Conservation (phyloP, 352 stramenopile species). For the Globisporangium ultimum region DNA sequence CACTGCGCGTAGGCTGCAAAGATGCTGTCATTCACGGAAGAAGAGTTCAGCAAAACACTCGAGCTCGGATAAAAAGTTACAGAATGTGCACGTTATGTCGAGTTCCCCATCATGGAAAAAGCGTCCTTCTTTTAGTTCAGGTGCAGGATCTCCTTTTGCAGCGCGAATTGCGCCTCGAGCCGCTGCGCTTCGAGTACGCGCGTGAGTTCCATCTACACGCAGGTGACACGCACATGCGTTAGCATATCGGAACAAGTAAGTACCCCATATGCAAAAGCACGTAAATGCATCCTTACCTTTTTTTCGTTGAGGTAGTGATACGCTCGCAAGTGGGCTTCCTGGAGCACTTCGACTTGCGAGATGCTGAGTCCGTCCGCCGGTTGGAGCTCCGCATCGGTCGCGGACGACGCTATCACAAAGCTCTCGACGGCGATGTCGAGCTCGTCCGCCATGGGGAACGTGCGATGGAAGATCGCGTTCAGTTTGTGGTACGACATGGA, state of each 20-base stretch:
- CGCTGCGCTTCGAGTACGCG: constrained; percentile 74
- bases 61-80: constrained; percentile 37
- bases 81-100: too few species aligned
- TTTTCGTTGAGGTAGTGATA: constrained; percentile 83
- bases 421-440: constrained; percentile 72
- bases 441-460: constrained; percentile 68
- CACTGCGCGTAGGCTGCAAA: constrained; percentile 53
- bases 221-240: not conserved
- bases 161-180: constrained; percentile 57
- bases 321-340: constrained; percentile 78
- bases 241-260: constrained; percentile 3
- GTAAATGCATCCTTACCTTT: constrained; percentile 44
- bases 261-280: constrained; percentile 3
- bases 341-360: constrained; percentile 76
- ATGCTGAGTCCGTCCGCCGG: constrained; percentile 60
- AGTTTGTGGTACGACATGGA: constrained; percentile 43
- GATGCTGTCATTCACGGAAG: constrained; percentile 84
- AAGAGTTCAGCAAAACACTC: constrained; percentile 79
- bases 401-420: constrained; percentile 66
- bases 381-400: constrained; percentile 37
- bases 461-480: constrained; percentile 52
- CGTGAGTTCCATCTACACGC: constrained; percentile 59
- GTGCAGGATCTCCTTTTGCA: constrained; percentile 65
- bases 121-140: constrained; percentile 18
- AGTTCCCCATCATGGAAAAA: not conserved